These are phyloP conservation scores for Grigorovia transvaalensis DNA, from an alignment of 805 yeast species.

Conservation along the genomic window DNA sequence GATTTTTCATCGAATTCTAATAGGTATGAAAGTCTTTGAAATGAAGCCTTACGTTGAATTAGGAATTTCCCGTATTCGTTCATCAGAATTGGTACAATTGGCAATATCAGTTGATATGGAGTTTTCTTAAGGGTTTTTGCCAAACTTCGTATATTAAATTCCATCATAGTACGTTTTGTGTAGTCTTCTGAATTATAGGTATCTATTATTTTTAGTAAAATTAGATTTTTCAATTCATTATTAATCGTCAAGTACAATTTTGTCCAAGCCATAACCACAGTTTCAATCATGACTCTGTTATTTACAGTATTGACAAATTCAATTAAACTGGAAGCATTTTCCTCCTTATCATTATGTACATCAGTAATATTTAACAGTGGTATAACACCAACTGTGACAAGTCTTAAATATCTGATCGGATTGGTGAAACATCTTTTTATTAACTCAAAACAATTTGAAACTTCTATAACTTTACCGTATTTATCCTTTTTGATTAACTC, in stretches of 20 bases:
- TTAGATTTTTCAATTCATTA: conserved; percentile 59
- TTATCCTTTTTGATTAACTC: conserved; percentile 13
- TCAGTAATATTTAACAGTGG: conserved; percentile 39
- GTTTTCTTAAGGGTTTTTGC: conserved; percentile 49
- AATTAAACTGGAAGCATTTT: conserved; percentile 37
- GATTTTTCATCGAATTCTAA: conserved; percentile 51
- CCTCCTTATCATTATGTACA: conserved; percentile 32
- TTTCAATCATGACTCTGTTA: conserved; percentile 41
- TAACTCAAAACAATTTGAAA: conserved; percentile 28
- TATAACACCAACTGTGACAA: conserved; percentile 41
- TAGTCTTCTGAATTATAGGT: conserved; percentile 54
- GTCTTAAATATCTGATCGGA: conserved; percentile 45
- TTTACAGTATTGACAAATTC: conserved; percentile 30
- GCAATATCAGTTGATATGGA: conserved; percentile 71
- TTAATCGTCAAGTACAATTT: conserved; percentile 50
- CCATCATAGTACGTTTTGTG: conserved; percentile 52
- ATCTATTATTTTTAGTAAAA: conserved; percentile 55
- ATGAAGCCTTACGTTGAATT: conserved; percentile 39
- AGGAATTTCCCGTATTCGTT: conserved; percentile 49
- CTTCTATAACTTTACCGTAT: not conserved
- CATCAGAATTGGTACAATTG: conserved; percentile 66
- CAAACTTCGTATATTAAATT: conserved; percentile 50
- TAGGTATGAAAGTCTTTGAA: conserved; percentile 51
- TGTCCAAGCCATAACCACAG: conserved; percentile 51
- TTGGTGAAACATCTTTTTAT: conserved; percentile 32